These are phyloP conservation scores for Hemileccinum impolitum DNA, from an alignment of 768 basidiomycete species.

Conservation along the genomic window DNA sequence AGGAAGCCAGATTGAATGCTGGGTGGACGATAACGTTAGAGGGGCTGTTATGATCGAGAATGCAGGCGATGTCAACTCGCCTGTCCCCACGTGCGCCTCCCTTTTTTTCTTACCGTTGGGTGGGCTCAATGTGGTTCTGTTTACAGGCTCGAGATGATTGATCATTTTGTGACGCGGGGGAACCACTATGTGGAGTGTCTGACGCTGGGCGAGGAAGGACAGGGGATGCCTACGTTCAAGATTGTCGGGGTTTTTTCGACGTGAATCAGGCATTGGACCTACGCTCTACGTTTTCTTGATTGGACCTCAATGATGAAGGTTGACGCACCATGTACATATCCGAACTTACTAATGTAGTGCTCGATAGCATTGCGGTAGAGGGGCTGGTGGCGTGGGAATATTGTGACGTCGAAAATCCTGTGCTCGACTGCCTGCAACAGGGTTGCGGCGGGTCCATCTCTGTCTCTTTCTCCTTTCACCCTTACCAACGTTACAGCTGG, in stretches of 20 bases:
- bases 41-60: conserved; percentile 81
- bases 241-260: conserved; percentile 88
- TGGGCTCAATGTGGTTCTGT: background rate
- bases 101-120: background rate
- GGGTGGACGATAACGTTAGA: conserved; percentile 93
- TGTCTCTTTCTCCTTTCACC: background rate
- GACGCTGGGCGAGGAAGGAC: conserved; percentile 83
- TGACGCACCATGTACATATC: no score
- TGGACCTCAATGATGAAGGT: no score
- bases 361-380: no score
- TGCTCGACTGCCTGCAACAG: background rate
- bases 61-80: conserved; percentile 58
- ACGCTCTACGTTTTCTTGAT: background rate
- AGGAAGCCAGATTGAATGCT: conserved; percentile 80
- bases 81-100: conserved; percentile 61
- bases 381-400: conserved; percentile 24
- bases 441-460: background rate
- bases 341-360: no score
- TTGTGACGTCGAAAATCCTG: conserved; percentile 17
- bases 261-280: conserved; percentile 28
- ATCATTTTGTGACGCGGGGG: conserved; percentile 78
- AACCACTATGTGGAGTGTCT: conserved; percentile 94
- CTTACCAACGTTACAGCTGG: conserved; percentile 2
- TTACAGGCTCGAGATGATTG: conserved; percentile 77
- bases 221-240: conserved; percentile 78